Evolutionary conservation across 1,284 basidiomycete species (phyloP).

Genomic region (Fomitopsis pinicola): DNA sequence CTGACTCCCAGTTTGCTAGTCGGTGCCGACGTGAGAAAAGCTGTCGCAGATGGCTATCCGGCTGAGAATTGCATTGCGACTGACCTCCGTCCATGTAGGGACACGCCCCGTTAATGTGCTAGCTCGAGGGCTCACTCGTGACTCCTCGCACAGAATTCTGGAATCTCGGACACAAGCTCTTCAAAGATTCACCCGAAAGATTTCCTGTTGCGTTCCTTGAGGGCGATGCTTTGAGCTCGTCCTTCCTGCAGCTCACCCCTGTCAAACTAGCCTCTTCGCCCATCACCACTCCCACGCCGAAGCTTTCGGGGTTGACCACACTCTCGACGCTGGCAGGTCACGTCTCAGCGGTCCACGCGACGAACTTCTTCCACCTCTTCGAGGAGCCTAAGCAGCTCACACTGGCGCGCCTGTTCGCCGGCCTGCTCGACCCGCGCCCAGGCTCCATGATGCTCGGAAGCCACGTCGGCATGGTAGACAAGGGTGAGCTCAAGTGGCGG

Average conservation of each 20-base stretch:
- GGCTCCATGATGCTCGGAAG: slow-evolving; percentile 30
- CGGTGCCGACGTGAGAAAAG: slow-evolving; percentile 41
- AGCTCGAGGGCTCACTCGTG: too few relatives aligned
- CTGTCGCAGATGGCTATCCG: slow-evolving; percentile 36
- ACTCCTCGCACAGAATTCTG: slow-evolving; percentile 19
- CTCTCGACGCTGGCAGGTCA: slow-evolving; percentile 35
- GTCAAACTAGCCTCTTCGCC: slow-evolving; percentile 12
- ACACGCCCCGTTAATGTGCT: too few relatives aligned
- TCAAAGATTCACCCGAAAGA: slow-evolving; percentile 24
- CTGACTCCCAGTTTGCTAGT: slow-evolving; percentile 24
- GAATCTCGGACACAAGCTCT: slow-evolving; percentile 17
- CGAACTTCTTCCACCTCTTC: slow-evolving; percentile 46
- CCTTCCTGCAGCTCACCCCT: slow-evolving; percentile 21
- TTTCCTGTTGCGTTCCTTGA: slow-evolving; percentile 39
- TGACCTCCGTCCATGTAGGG: slow-evolving; percentile 19
- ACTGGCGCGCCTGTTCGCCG: slow-evolving; percentile 33
- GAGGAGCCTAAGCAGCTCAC: slow-evolving; percentile 32
- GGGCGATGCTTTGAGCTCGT: slow-evolving; percentile 38
- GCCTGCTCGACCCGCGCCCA: slow-evolving; percentile 30
- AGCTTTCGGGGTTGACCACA: slow-evolving; percentile 23
- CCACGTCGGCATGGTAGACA: slow-evolving; percentile 19
- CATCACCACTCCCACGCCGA: slow-evolving; percentile 10
- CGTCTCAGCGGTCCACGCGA: slow-evolving; percentile 38
- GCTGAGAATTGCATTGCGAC: slow-evolving; percentile 29
- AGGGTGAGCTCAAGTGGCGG: slow-evolving; percentile 14